Base-by-base conservation (phyloP, 257 asterid genomes). In the Petrea volubilis region DNA sequence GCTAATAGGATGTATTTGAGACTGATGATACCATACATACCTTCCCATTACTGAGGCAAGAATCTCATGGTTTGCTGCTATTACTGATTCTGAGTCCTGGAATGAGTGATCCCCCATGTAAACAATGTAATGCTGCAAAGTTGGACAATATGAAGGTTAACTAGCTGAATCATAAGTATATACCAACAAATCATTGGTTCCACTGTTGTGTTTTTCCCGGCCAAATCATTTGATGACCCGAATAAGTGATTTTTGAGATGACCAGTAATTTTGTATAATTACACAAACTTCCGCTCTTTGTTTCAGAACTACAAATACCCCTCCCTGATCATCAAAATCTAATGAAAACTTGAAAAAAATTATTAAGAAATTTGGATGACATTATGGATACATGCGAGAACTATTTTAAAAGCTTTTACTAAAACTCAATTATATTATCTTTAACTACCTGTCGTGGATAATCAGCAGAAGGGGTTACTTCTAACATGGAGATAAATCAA, bases 21-120 rank as follows among this genome's bases (percentile, higher is more conserved):
- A 55, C 28, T 21, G 28, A 47, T 57, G 65, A 5, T 29, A 13
- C 47, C 33, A 59, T 7, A 23, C 70, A 3, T 78, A 82, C 94
- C 94, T 87, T 80, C 89, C 89, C 62, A 73, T 47, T 7, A 83
- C 80, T 7, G 89, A 81, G 72, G 89, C 65, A 20, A 88, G 87
- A 65, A 80, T 47, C 41, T 81, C 68, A 60, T 83, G 88, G 72
- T 85, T 88, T 34, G 89, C 85, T 59, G 50, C 64, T 7, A 81
- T 66, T 9, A 77, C 85, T 12, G 91, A 74, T 12, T 87, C 82
- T 9, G 84, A 80, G 70, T 62, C 81, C n/a, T 72, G 72, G 73
- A 68, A 73, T 2, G 82, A 69, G 63, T 88, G 89, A 44, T 76
- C 74, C 29, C 95, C 95, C 95, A 85, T 83, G 88, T 85, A 88